Evolutionary conservation across 441 rosid species (phyloP), one percentile per base, ranked within the genome.

Genomic region (Aquilaria agallochum): DNA sequence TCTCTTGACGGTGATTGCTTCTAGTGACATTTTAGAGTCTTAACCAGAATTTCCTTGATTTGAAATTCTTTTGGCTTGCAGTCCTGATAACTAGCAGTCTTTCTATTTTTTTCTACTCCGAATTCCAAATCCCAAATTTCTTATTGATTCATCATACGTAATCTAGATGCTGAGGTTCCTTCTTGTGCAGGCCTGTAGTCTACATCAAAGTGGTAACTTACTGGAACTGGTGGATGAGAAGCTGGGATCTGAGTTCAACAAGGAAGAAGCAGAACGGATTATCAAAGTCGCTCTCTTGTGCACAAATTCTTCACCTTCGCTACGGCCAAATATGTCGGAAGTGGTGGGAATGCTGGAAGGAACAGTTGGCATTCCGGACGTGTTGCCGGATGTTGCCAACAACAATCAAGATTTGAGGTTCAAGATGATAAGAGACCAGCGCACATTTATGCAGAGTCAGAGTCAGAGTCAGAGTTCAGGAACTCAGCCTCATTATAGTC

Each of bases 271-370:
- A 12, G 80, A 77, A 67, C 46, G 42, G 5, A 71, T 82, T 69
- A 63, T 79, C 7, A 82, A 81, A 76, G 83, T 83, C 9, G 86
- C 83, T 42, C 82, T 87, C 2, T 50, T 85, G 64, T 85, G 95
- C 67, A 71, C 95, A 3, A 83, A 75, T 34, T 84, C 70, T 8
- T 75, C 90, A 5, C 80, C 90, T 5, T 44, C 80, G 2, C 55
- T 69, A 7, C 78, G 94, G 42, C 94, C 94, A 31, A 66, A 79
- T 7, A 90, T 90, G 94, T 83, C 90, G 0, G 85, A 83, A 68
- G 94, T 82, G 2, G 90, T 80, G 9, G 78, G 76, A 34, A 90
- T 85, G 96, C 78, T 87, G 0, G 86, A 85, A 69, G 87, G 92
- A 58, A 58, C 45, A 0, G 65, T 58, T 50, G 49, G 47, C 2